Evolutionary conservation across 129 eudicot species (phyloP).

Genomic region (Chrysanthemum makinoi): DNA sequence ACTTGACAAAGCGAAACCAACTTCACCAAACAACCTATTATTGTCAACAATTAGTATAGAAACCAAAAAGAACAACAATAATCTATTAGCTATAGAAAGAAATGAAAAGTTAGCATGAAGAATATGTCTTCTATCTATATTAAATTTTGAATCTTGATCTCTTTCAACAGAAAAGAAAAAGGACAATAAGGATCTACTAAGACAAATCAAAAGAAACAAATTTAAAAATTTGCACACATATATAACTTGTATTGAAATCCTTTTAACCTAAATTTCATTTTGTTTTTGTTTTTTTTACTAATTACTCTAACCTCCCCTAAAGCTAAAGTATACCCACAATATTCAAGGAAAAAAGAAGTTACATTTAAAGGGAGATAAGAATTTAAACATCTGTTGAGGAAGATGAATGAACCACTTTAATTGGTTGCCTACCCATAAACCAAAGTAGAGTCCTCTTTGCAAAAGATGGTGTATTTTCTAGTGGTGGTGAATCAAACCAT

Average conservation of each 20-base stretch:
- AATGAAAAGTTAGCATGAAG: background rate
- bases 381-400: conserved; percentile 32
- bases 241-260: conserved; percentile 15
- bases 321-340: conserved; percentile 12
- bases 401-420: conserved; percentile 60
- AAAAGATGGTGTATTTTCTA: conserved; percentile 57
- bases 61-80: background rate
- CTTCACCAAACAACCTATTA: conserved; percentile 3
- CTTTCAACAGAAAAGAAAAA: background rate
- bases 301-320: conserved; percentile 15
- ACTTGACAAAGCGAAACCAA: background rate
- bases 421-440: conserved; percentile 69
- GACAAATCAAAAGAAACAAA: background rate
- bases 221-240: background rate
- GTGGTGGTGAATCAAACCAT: conserved; percentile 53
- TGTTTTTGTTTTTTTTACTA: conserved; percentile 5
- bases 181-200: background rate
- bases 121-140: conserved; percentile 1
- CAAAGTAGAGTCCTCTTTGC: conserved; percentile 70
- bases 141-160: background rate
- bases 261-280: conserved; percentile 3
- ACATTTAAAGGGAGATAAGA: conserved; percentile 10
- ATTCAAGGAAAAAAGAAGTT: conserved; percentile 4
- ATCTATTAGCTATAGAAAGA: background rate
- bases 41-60: background rate